Conservation (phyloP, 2,329 filamentous ascomycete species). For the Alternaria burnsii region DNA sequence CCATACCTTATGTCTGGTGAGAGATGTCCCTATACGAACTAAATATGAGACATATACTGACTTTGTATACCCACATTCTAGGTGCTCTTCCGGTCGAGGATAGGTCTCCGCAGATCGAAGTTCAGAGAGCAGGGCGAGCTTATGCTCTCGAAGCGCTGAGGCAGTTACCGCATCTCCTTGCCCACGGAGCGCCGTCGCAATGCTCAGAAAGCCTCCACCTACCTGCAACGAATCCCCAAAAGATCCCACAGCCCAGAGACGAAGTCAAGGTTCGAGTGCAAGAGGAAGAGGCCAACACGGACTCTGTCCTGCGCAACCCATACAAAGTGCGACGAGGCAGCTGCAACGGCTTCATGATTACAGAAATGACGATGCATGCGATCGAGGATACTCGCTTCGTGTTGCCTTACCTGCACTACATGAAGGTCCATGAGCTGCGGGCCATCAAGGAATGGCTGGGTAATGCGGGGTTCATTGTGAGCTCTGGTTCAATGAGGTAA, state of each 20-base stretch:
- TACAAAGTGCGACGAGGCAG: constrained; percentile 32
- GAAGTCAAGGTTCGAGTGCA: constrained; percentile 25
- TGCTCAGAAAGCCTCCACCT: neutral
- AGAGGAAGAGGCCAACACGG: constrained; percentile 24
- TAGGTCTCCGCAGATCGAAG: neutral
- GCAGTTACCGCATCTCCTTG: neutral
- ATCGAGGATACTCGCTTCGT: constrained; percentile 24
- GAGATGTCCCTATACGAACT: no score
- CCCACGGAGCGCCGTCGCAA: neutral
- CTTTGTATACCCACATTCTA: no score
- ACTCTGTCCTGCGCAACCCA: constrained; percentile 19
- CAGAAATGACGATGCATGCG: constrained; percentile 31
- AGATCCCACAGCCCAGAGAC: constrained; percentile 13
- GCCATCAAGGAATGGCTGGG: constrained; percentile 32
- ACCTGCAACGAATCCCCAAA: constrained; percentile 12
- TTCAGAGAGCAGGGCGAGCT: constrained; percentile 1
- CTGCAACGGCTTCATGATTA: constrained; percentile 24
- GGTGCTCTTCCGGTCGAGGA: constrained; percentile 2
- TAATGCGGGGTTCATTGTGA: constrained; percentile 19
- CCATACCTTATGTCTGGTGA: constrained; percentile 3
- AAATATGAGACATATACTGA: no score
- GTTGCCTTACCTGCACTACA: constrained; percentile 31
- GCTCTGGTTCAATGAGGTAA: constrained; percentile 24
- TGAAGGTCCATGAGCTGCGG: constrained; percentile 39
- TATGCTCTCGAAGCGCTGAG: neutral